phyloP scores from a whole-genome alignment of 2,329 filamentous ascomycete species.

The Coleophoma cylindrospora region DNA sequence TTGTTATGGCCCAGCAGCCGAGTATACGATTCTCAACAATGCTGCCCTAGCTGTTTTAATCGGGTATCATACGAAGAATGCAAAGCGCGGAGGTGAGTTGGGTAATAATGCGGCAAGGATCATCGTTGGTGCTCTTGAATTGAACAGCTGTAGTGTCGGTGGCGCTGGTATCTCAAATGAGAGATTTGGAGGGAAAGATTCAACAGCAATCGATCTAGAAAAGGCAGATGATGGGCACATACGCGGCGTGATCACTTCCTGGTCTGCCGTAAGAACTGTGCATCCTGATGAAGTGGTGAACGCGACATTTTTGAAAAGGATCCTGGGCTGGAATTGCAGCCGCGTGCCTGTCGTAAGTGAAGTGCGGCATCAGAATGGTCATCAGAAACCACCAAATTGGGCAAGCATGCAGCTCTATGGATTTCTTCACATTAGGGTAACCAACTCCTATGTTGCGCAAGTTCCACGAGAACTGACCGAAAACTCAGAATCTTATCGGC shows the following conservation, averaged over 20 bases:
- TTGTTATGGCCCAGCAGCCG: constrained; percentile 3
- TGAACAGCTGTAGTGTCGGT: constrained; percentile 14
- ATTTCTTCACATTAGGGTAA: constrained; percentile 21
- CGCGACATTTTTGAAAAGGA: constrained; percentile 16
- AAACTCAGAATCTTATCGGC: constrained; percentile 16
- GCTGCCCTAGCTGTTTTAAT: constrained; percentile 16
- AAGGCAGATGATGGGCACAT: constrained; percentile 9
- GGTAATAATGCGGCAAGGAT: constrained; percentile 14
- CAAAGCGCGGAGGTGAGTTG: constrained; percentile 17
- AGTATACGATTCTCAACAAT: constrained; percentile 14
- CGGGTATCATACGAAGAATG: constrained; percentile 15
- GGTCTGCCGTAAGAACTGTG: constrained; percentile 18
- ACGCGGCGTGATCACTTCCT: constrained; percentile 14
- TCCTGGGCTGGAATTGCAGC: constrained; percentile 20
- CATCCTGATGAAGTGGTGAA: constrained; percentile 18
- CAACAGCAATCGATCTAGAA: constrained; percentile 14
- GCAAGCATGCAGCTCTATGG: constrained; percentile 15
- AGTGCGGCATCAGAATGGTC: background rate
- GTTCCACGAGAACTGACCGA: background rate
- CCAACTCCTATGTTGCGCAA: background rate
- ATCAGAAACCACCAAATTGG: constrained; percentile 1
- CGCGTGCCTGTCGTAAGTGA: constrained; percentile 21
- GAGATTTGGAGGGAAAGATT: background rate
- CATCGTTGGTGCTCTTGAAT: constrained; percentile 19
- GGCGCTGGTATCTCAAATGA: background rate